Base-by-base conservation (phyloP, 768 basidiomycete genomes). In the Gymnopilus junonius region DNA sequence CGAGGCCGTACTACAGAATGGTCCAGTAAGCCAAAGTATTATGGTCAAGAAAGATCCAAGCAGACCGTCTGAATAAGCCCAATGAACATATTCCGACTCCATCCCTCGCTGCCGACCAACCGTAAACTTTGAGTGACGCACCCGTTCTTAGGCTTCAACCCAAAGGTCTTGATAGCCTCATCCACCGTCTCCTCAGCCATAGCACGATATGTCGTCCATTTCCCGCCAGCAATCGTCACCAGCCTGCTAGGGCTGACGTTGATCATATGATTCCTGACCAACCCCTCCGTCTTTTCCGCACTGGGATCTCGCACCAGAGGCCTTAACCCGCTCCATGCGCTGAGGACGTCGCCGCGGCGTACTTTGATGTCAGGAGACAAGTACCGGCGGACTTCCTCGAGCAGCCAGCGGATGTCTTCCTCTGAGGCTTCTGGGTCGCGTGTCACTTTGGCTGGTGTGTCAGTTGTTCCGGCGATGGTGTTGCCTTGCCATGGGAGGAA, bases 401-500 rank as follows among this genome's bases (percentile, higher is more conserved):
- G 83, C 53, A 99, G 90, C 96, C 96, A 99, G 35, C 92, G 88
- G 64, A 99, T 95, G 69, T 99, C 97, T 65, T 97, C 94, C 76
- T 99, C 97, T 21, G 84, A 81, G 1, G 96, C 93, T 3, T 85
- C 82, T 4, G 96, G 96, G 67, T 95, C 88, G 37, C 84, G 73
- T 14, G 83, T 82, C 57, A 97, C 91, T 1, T 77, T 72, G 2
- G 91, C 88, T 0, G 91, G 90, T 0, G 92, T 84, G 74, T 99
- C 97, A 8, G 97, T 99, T 2, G 97, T 98, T 25, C 97, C 97
- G 1, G 97, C 97, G 65, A 99, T 95, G 40, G 95, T 95, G 79
- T 91, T 94, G 8, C 97, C 97, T 77, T 98, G 91, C 97, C 97
- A 99, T 0, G 97, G 97, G 10, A 99, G 86, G 85, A 99, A 97